Base-by-base conservation (phyloP, 768 basidiomycete species). In the Termitomyces sp. region DNA sequence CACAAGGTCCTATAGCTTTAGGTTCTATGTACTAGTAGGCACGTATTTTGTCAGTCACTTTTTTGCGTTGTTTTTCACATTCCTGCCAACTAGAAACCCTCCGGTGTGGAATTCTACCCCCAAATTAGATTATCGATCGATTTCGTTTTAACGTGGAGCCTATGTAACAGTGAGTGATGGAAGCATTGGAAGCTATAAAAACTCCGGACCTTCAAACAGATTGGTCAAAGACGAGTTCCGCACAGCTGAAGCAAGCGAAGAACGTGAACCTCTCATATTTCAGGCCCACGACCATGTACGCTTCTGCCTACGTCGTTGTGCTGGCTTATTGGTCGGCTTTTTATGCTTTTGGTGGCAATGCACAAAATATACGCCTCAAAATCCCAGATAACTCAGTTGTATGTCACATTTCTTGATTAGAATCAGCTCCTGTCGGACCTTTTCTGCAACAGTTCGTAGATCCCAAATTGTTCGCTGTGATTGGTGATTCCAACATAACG, bases 391-490 rank as follows among this genome's bases (percentile, higher is more conserved):
- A 75, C 53, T 71, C 73, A 57, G 70, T 74, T 11, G 73, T 76
- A 64, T 24, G 72, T 69, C 3, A n/a, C 20, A n/a, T 44, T 32
- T 58, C 16, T 20, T 61, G 44, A 22, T 33, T 18, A 18, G 11
- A 7, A 50, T 53, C 18, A 18, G 24, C 4, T 32, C 48, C 24
- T 7, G 6, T 60, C 49, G 35, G 53, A 46, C 42, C 16, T 24
- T 45, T 55, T 16, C 33, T 28, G n/a, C 52, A 57, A 20, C 60
- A 89, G 87, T 74, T 81, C 52, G 68, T 86, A 42, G 75, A 84
- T 60, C 83, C 84, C 32, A 75, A 69, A 8, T 74, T 78, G 2
- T 84, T 84, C 62, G 79, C 80, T 18, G 86, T 86, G 11, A 67
- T 87, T 8, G 80, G 80, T 44, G 60, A 59, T 7, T 65, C 75